phyloP scores from a whole-genome alignment of 495 filamentous ascomycete genomes.

The Schizothecium vesticola region DNA sequence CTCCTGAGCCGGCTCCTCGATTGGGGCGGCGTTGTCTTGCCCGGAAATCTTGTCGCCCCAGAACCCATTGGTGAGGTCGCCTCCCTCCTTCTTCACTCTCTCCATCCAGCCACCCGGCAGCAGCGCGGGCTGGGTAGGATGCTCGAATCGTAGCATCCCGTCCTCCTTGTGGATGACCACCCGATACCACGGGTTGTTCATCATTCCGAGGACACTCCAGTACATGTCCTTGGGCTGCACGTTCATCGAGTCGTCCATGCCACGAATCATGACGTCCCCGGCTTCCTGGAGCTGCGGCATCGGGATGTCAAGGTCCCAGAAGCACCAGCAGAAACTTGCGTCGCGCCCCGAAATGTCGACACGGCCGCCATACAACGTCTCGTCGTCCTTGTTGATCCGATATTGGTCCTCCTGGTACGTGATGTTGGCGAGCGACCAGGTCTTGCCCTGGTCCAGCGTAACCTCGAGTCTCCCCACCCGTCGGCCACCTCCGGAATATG shows the following conservation, averaged over 20 bases:
- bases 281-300: constrained; percentile 56
- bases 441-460: constrained; percentile 76
- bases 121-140: constrained; percentile 79
- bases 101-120: constrained; percentile 95
- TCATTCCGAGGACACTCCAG: constrained; percentile 95
- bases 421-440: constrained; percentile 77
- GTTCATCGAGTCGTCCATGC: constrained; percentile 89
- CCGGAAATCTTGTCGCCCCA: constrained; percentile 75
- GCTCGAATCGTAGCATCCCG: constrained; percentile 70
- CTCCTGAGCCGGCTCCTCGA: constrained; percentile 49
- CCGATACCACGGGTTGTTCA: constrained; percentile 97
- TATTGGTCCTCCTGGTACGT: constrained; percentile 87
- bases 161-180: constrained; percentile 71
- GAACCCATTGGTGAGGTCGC: constrained; percentile 72
- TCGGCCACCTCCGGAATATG: constrained; percentile 85
- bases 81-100: constrained; percentile 79
- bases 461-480: constrained; percentile 79
- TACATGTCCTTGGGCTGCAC: constrained; percentile 93
- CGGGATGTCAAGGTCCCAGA: constrained; percentile 76
- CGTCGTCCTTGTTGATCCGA: constrained; percentile 56
- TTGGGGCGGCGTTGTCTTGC: constrained; percentile 40
- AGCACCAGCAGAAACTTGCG: constrained; percentile 86
- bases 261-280: constrained; percentile 73
- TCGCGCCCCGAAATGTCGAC: constrained; percentile 83
- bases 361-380: constrained; percentile 67